phyloP scores from a whole-genome alignment of 257 asterid species.

The Catharanthus roseus region DNA sequence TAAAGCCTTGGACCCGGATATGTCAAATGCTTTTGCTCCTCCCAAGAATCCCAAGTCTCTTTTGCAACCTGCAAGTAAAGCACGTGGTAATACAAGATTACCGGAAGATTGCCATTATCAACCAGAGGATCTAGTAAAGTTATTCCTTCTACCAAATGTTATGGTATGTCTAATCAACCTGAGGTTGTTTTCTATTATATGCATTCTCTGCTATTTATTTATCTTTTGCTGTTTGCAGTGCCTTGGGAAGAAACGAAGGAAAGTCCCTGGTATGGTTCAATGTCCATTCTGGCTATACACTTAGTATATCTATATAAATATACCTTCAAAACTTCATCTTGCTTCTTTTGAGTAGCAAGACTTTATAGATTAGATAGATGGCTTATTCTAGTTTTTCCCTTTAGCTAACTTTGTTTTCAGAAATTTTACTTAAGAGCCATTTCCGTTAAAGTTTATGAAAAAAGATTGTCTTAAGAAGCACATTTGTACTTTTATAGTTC shows the following conservation, averaged over 20 bases:
- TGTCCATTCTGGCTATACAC: not conserved
- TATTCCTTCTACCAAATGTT: constrained; percentile 76
- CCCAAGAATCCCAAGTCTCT: constrained; percentile 83
- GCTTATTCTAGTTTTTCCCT: not conserved
- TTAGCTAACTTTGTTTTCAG: not conserved
- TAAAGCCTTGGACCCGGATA: constrained; percentile 48
- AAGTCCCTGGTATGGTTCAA: constrained; percentile 45
- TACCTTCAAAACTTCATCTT: not conserved
- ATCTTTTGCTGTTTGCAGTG: constrained; percentile 46
- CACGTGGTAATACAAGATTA: constrained; percentile 65
- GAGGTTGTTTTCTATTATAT: not conserved
- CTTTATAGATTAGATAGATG: not conserved
- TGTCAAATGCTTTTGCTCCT: constrained; percentile 57
- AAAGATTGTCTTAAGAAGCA: not conserved
- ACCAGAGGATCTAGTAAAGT: constrained; percentile 93
- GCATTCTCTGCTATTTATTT: constrained; percentile 1
- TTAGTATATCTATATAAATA: not conserved
- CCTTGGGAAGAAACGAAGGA: constrained; percentile 68
- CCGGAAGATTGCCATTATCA: constrained; percentile 98
- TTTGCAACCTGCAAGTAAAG: constrained; percentile 64
- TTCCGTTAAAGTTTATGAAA: not conserved
- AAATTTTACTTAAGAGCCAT: not conserved
- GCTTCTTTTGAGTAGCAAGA: not conserved
- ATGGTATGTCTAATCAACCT: constrained; percentile 40
- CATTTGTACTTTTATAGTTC: not conserved